Base-by-base conservation (phyloP, 345 rosid genomes). In the Microthlaspi erraticum region DNA sequence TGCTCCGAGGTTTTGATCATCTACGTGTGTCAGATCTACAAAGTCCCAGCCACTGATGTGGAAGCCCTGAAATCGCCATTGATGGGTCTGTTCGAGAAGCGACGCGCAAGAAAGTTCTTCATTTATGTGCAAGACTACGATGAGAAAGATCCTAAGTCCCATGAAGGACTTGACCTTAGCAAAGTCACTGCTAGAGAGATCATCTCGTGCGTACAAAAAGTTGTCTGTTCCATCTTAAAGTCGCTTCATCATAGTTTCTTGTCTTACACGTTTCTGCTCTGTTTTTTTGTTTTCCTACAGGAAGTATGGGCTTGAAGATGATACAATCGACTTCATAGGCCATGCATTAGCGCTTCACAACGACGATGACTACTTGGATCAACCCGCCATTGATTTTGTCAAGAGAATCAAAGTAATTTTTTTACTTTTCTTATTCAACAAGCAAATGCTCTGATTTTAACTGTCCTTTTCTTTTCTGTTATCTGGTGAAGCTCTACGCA, bases 41-140 rank as follows among this genome's bases (percentile, higher is more conserved):
- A 89, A 84, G 96, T 94, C 56, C 97, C 93, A 17, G 92, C 95
- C 13, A 89, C 86, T 26, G 96, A 88, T 76, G 91, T 89, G 26
- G 96, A 94, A 82, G 96, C 99, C 60, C 77, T 94, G 36, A 91
- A 89, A 78, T 94, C 96, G 1, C 86, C 96, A 52, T 56, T 91
- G 73, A 94, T 91, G 95, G 97, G 96, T 46, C 57, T 91, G 20
- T 91, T 91, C 12, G 97, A 94, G 88, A 94, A 94, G 83, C 90
- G 90, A 0, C 89, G 95, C 7, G 95, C 96, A 6, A 72, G 96
- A 49, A 94, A 94, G 78, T 94, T 94, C 78, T 94, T 94, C 83
- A 86, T 89, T 65, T 91, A 91, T 73, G 96, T 94, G 14, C 46
- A 94, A 81, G 99, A 94, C 72, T 94, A 88, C 14, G 90, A 91